Percentiles rank a stretch among this genome's conserved stretches.
Conservation (phyloP, 441 rosid species). For the Populus hybrid region DNA sequence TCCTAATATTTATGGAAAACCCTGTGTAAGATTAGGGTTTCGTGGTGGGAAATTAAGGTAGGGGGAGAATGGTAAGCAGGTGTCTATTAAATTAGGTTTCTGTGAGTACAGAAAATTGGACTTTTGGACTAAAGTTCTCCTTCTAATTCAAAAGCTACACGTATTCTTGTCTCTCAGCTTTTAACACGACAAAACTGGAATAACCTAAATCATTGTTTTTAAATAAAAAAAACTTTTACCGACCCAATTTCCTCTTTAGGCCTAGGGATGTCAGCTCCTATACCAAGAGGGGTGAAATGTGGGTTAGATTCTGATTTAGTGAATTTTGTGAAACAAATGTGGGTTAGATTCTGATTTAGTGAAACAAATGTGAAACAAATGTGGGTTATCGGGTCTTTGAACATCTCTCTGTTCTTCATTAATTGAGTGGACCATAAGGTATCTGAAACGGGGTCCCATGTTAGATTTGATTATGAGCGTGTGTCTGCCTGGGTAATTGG, state of each 20-base stretch:
- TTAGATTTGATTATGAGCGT: constrained; percentile 25
- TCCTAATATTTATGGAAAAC: constrained; percentile 25
- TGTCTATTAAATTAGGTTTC: neutral
- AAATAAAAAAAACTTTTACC: too few species aligned
- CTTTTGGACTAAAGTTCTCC: neutral
- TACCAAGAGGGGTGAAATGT: neutral
- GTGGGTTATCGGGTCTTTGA: constrained; percentile 14
- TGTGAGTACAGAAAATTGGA: neutral
- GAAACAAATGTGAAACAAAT: constrained; percentile 15
- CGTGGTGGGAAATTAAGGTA: constrained; percentile 11
- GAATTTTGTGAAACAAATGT: constrained; percentile 11
- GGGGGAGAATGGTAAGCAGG: neutral
- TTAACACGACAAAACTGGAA: neutral
- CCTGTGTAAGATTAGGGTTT: neutral
- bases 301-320: constrained; percentile 25
- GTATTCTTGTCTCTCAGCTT: neutral
- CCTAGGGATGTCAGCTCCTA: neutral
- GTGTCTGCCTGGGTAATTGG: neutral
- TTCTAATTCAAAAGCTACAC: neutral
- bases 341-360: constrained; percentile 23
- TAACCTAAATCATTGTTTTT: neutral
- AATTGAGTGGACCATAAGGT: constrained; percentile 24
- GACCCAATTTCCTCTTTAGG: neutral
- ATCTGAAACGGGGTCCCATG: constrained; percentile 26
- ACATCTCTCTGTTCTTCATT: constrained; percentile 17